These are phyloP conservation scores for Hypholoma fasciculare DNA, from an alignment of 768 basidiomycete genomes.

Conservation along the genomic window DNA sequence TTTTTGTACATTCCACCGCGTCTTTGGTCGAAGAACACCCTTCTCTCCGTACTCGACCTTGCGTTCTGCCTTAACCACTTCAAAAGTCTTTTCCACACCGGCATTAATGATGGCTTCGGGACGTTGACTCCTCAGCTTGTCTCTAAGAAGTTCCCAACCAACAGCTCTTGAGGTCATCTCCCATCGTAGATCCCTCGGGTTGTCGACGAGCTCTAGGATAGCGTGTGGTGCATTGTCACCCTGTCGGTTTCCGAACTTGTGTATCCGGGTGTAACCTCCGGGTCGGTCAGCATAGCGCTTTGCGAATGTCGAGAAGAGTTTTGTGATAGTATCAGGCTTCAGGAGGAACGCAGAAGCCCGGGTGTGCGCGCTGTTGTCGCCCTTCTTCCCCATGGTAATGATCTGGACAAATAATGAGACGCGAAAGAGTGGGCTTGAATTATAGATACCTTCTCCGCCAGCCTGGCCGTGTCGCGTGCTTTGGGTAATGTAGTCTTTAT, in stretches of 20 bases:
- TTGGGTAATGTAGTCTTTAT: conserved; percentile 96
- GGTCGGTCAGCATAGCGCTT: conserved; percentile 77
- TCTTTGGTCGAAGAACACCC: conserved; percentile 57
- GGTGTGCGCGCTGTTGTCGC: conserved; percentile 64
- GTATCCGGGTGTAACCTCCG: conserved; percentile 95
- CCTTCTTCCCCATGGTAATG: conserved; percentile 91
- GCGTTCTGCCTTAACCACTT: conserved; percentile 51
- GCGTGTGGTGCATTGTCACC: conserved; percentile 95
- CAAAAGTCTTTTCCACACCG: conserved; percentile 44
- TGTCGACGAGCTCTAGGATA: conserved; percentile 93
- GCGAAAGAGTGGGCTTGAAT: background rate
- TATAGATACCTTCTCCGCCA: conserved; percentile 82
- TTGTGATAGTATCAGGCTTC: conserved; percentile 68
- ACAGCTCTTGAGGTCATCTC: conserved; percentile 88
- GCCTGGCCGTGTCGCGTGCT: conserved; percentile 85
- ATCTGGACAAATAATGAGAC: conserved; percentile 47
- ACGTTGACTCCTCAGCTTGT: conserved; percentile 45
- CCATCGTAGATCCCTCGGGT: conserved; percentile 83
- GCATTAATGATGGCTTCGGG: conserved; percentile 50
- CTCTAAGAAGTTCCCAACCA: conserved; percentile 77
- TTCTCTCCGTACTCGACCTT: conserved; percentile 32
- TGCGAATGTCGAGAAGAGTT: conserved; percentile 80
- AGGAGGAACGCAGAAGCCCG: conserved; percentile 82
- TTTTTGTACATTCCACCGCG: conserved; percentile 77
- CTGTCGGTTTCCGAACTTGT: conserved; percentile 84